Base-by-base conservation (phyloP, 1,284 basidiomycete genomes). In the Pseudozyma flocculosa region DNA sequence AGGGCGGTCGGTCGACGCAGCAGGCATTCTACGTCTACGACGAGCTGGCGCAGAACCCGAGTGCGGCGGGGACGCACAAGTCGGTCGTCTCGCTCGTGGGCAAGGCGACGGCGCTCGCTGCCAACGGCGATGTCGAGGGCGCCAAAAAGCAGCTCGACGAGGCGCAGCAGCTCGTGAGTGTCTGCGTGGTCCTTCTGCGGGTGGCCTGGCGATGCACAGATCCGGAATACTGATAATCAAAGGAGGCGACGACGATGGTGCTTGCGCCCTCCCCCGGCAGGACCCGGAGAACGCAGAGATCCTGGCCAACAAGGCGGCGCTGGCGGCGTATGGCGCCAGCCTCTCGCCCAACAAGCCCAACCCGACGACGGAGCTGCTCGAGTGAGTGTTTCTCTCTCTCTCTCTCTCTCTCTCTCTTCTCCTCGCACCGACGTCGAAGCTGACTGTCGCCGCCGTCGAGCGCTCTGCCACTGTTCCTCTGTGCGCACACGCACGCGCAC, bases 1-100 rank as follows among this genome's bases (percentile, higher is more conserved):
- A 61, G 23, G 75, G 75, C 17, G 75, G 75, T 0, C 50, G 74
- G 0, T 30, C 63, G n/a, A 68, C 74, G 2, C 75, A 78, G 34
- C 75, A 78, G 43, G 74, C 75, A 1, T 78, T 70, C 54, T 78
- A 78, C 44, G 74, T 78, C 3, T 78, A 72, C 51, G 75, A 78
- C 41, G 75, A 78, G 54, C 45, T 78, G 19, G 71, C 72, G n/a
- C 72, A 74, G 45, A 72, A 68, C 44, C 71, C 72, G 0, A 29
- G 32, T 9, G 49, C 60, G 1, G 60, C 61, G 0, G 59, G 63
- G 1, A 64, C 65, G 10, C 19, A 43, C 29, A 65, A 67, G 24
- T 50, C 58, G 13, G 68, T 72, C 2, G 48, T 65, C 1, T 48
- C 56, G 10, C 39, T 77, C 23, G 52, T 67, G 17, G 75, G 73